Percentiles rank a stretch among this genome's conserved stretches.
These are phyloP conservation scores for Penicillium samsonianum DNA, from an alignment of 495 filamentous ascomycete genomes.

Conservation along the genomic window DNA sequence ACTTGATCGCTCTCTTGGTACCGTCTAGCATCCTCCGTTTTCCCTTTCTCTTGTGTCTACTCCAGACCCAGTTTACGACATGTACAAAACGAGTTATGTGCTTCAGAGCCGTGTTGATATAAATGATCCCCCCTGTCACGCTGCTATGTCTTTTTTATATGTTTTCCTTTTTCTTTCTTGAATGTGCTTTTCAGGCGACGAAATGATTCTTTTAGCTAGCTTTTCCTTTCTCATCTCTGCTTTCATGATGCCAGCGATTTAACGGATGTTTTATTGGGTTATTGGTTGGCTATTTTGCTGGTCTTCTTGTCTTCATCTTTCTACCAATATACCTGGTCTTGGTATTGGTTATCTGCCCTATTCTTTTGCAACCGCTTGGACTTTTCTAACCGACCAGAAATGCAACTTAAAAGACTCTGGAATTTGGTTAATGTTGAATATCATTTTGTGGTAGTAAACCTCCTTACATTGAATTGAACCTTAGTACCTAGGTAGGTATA, in stretches of 20 bases:
- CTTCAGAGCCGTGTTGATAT: conserved; percentile 12
- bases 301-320: not conserved
- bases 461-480: not conserved
- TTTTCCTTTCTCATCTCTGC: not conserved
- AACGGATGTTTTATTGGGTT: conserved; percentile 7
- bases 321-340: not conserved
- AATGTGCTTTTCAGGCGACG: conserved; percentile 5
- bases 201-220: conserved; percentile 7
- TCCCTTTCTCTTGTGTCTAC: conserved; percentile 1
- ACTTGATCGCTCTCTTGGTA: conserved; percentile 27
- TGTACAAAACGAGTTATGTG: conserved; percentile 18
- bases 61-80: conserved; percentile 5
- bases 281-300: not conserved
- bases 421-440: not conserved
- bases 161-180: conserved; percentile 4
- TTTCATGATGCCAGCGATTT: conserved; percentile 6
- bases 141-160: conserved; percentile 14
- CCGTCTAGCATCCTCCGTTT: not conserved
- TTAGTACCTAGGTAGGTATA: too few relatives aligned
- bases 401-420: not conserved
- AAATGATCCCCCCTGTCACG: conserved; percentile 10
- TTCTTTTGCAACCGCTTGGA: not conserved
- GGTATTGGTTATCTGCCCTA: not conserved
- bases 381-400: not conserved
- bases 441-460: not conserved